Evolutionary conservation across 768 basidiomycete species (phyloP), one percentile per base, ranked within the genome.

Genomic region (Dentipellis fragilis): DNA sequence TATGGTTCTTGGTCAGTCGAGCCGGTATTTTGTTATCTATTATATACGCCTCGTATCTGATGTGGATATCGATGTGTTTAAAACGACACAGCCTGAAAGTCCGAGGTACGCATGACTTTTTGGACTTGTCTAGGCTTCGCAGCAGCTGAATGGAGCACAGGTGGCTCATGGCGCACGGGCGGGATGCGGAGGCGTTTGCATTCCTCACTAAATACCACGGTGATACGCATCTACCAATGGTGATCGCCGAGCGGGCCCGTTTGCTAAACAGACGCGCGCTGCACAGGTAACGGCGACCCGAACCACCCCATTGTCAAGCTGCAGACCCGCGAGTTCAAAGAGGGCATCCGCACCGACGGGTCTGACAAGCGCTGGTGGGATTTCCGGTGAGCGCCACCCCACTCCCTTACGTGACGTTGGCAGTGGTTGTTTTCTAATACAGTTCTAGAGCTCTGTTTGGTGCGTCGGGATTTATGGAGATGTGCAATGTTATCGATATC

Each of bases 151-250:
- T 23, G 14, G 17, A 21, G 19, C 19, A 29, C 22, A 51, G 51
- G n/a, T 53, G 52, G 52, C 39, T 42, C 23, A 53, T 53, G 52
- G 52, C 52, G n/a, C 52, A 53, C 12, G 52, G 52, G 12, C 52
- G 52, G 8, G 29, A 17, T 10, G 38, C 40, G 37, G 52, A 40
- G 39, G 52, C 52, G 0, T 53, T 53, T 21, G 40, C 38, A 4
- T 53, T 53, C 52, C 37, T 53, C 4, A 45, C 40, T 4, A 53
- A 45, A 42, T 53, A 53, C 39, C 52, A 53, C n/a, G 52, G 52
- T 53, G 9, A 17, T 21, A 42, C 40, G 12, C 40, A 14, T 42
- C 14, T 42, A 9, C 14, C 17, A 14, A 14, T 19, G 14, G 40
- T 9, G 14, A 19, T 49, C 17, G 29, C 19, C 36, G n/a, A 2